Conservation (phyloP, 2,329 filamentous ascomycete genomes). For the Botrytis tulipae region DNA sequence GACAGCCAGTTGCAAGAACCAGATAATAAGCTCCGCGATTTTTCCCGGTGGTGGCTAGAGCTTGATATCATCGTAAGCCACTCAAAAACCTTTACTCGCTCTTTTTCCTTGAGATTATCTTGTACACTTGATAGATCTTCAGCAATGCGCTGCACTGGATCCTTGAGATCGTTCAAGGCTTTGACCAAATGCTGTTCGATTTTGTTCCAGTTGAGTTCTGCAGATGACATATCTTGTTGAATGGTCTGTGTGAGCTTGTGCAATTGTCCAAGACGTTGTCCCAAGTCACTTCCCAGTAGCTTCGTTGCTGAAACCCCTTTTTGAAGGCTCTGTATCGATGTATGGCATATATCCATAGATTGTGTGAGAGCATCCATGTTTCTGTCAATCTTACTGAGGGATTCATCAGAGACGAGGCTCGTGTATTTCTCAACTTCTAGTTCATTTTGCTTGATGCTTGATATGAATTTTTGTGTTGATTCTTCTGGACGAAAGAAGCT, state of each 20-base stretch:
- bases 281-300: not conserved
- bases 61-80: not conserved
- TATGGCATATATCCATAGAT: not conserved
- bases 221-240: not conserved
- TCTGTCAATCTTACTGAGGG: not conserved
- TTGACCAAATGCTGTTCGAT: not conserved
- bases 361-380: not conserved
- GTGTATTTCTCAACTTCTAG: too few relatives aligned
- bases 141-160: constrained; percentile 11
- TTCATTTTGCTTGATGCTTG: too few relatives aligned
- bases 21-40: constrained; percentile 14
- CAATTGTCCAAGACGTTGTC: not conserved
- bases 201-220: not conserved
- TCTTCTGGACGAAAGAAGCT: too few relatives aligned
- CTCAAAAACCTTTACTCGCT: not conserved
- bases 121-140: not conserved
- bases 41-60: not conserved
- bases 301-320: not conserved
- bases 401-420: too few relatives aligned
- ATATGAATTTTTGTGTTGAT: too few relatives aligned
- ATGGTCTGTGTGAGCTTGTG: not conserved
- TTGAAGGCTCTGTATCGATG: not conserved
- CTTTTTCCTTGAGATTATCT: not conserved
- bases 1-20: constrained; percentile 32
- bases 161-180: constrained; percentile 6